A percentile compares a stretch with the other conserved stretches of the same genome.
phyloP scores from a whole-genome alignment of 768 basidiomycete species.

The Kondoa subrosea region DNA sequence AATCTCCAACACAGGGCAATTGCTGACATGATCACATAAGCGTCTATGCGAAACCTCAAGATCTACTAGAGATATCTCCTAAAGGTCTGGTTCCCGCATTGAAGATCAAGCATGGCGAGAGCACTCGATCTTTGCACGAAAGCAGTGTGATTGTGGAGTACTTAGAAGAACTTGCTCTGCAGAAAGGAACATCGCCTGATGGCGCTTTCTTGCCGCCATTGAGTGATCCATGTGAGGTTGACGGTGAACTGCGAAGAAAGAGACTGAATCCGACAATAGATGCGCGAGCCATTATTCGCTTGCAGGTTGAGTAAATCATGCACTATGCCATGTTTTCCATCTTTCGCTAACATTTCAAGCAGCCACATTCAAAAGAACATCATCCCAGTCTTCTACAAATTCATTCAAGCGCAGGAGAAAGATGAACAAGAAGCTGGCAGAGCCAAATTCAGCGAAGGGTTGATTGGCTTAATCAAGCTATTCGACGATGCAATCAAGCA shows the following conservation, averaged over 20 bases:
- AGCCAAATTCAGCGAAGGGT: constrained; percentile 19
- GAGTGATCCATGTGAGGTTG: background rate
- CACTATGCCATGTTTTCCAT: background rate
- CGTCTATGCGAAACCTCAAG: constrained; percentile 37
- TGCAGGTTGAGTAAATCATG: constrained; percentile 5
- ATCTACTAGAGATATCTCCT: constrained; percentile 62
- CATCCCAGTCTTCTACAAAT: constrained; percentile 41
- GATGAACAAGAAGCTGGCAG: constrained; percentile 28
- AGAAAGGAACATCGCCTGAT: constrained; percentile 19
- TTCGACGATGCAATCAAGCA: constrained; percentile 31
- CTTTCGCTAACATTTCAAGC: constrained; percentile 3
- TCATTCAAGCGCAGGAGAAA: constrained; percentile 36
- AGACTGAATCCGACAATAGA: constrained; percentile 30
- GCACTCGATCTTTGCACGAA: constrained; percentile 47
- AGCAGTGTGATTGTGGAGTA: constrained; percentile 54
- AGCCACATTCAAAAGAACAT: constrained; percentile 40
- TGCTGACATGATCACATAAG: constrained; percentile 39
- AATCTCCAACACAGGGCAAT: constrained; percentile 27
- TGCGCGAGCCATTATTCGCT: constrained; percentile 40
- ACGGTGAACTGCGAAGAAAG: constrained; percentile 5
- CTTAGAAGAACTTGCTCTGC: constrained; percentile 48
- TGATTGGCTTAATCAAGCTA: constrained; percentile 26
- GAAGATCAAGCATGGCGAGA: constrained; percentile 31
- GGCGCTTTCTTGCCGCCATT: background rate
- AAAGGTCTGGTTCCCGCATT: constrained; percentile 63